Evolutionary conservation across 345 rosid genomes (phyloP), one percentile per base, ranked within the genome.

Genomic region (Gossypium thurberi): DNA sequence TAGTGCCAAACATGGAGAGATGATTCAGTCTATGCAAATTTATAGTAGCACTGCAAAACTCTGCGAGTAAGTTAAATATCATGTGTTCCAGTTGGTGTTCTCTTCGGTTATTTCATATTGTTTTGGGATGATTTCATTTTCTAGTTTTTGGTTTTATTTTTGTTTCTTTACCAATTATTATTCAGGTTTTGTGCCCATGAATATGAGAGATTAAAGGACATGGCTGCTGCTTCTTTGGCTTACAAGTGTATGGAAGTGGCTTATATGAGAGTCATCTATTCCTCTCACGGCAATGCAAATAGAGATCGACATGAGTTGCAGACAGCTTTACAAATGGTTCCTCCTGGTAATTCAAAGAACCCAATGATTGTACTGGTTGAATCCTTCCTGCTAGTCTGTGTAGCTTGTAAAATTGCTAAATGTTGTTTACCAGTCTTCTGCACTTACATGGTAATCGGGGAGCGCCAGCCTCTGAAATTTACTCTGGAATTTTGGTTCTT

Each of bases 161-260:
- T 46, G 43, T 55, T 44, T 28, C 40, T 48, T 48, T 48, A 67
- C 33, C 56, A 25, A 50, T 57, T 78, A 48, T 23, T 65, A 15
- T 40, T 73, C 75, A 96, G 99, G 83, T 96, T 86, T 81, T 93
- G 97, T 78, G 98, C 98, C 82, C 91, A 85, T 74, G 99, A 93
- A 71, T 96, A 87, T 37, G 99, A 96, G 90, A 96, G 88, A 79
- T 78, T 78, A 62, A 90, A 86, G 85, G 93, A 96, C 75, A 87
- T 87, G 93, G 99, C 92, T 65, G 85, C 93, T 70, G 97, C 99
- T 81, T 89, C 99, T 44, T 87, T 95, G 83, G 98, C 98, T 70
- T 95, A 95, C 90, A 95, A 95, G 74, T 92, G 97, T 81, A 87
- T 83, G 85, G 99, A 95, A 86, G 96, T 95, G 77, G 99, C 99